A percentile compares a stretch with the other conserved stretches of the same genome.
Evolutionary conservation across 108 stramenopile genomes (phyloP).

Genomic region (Skeletonema tropicum): DNA sequence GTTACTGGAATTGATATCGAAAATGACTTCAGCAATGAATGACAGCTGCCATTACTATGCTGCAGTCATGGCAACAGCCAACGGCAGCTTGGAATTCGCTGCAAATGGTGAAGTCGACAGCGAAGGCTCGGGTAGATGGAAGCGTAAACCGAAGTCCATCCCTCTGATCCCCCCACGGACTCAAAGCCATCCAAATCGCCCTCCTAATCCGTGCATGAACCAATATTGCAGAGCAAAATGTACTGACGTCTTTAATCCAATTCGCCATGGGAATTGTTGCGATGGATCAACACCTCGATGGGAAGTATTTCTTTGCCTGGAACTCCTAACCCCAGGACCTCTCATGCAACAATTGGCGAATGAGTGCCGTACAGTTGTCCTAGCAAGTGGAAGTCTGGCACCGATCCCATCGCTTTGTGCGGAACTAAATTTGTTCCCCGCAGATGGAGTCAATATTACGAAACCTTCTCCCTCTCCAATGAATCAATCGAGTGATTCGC

Average conservation of each 20-base stretch:
- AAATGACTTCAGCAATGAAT: constrained; percentile 37
- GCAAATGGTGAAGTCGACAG: constrained; percentile 27
- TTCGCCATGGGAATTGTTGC: constrained; percentile 67
- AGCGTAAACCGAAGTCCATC: constrained; percentile 55
- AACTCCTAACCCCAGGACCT: constrained; percentile 67
- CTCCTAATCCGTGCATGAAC: constrained; percentile 44
- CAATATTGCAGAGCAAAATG: constrained; percentile 37
- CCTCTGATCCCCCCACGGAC: constrained; percentile 57
- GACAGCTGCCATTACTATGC: constrained; percentile 54
- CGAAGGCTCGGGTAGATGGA: constrained; percentile 22
- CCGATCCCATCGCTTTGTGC: constrained; percentile 76
- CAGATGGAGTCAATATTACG: constrained; percentile 4
- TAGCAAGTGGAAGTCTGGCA: constrained; percentile 76
- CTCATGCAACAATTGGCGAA: constrained; percentile 55
- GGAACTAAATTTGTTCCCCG: constrained; percentile 61
- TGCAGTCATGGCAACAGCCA: constrained; percentile 52
- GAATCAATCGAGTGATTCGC: constrained; percentile 6
- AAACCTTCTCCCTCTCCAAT: background rate
- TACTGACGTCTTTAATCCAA: constrained; percentile 26
- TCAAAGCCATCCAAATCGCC: constrained; percentile 32
- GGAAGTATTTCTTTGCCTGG: constrained; percentile 63
- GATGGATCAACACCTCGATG: constrained; percentile 65
- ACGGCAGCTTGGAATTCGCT: constrained; percentile 71
- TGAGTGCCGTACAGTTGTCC: constrained; percentile 60
- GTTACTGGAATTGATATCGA: constrained; percentile 42